phyloP scores from a whole-genome alignment of 108 stramenopile genomes.

The Bacterosira constricta region DNA sequence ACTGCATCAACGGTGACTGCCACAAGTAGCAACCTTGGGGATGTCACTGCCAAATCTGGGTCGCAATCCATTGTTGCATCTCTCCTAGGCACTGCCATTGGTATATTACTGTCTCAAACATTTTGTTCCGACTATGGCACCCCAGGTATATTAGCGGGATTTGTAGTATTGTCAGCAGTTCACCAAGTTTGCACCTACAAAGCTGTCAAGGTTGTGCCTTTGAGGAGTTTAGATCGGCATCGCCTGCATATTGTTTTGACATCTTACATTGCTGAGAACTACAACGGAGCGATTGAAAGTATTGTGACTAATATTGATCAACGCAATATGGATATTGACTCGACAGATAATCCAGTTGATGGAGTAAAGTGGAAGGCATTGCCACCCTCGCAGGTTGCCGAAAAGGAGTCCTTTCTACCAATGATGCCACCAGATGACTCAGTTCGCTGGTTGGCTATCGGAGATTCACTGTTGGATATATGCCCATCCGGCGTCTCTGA shows the following conservation, averaged over 20 bases:
- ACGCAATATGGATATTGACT: too few relatives aligned
- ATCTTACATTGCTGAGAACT: conserved; percentile 42
- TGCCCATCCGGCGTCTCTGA: conserved; percentile 52
- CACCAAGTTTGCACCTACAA: conserved; percentile 84
- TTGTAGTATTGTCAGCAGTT: conserved; percentile 58
- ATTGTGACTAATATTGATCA: not conserved
- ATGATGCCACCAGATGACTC: conserved; percentile 45
- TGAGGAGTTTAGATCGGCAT: conserved; percentile 82
- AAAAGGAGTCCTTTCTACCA: conserved; percentile 69
- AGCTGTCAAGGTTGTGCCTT: conserved; percentile 73
- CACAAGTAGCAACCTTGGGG: conserved; percentile 84
- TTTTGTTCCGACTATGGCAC: conserved; percentile 49
- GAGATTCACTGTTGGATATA: conserved; percentile 48
- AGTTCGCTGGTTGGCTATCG: conserved; percentile 61
- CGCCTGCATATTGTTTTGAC: conserved; percentile 67
- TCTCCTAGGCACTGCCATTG: conserved; percentile 87
- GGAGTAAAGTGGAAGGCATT: not conserved
- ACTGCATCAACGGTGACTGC: not conserved
- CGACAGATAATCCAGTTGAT: not conserved
- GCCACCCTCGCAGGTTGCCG: conserved; percentile 61
- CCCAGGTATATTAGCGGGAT: conserved; percentile 37
- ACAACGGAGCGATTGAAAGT: not conserved
- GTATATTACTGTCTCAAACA: conserved; percentile 79
- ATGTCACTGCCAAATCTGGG: conserved; percentile 96
- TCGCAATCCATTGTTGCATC: conserved; percentile 91